Evolutionary conservation across 2,329 filamentous ascomycete genomes (phyloP).

Genomic region (Parascedosporium putredinis): DNA sequence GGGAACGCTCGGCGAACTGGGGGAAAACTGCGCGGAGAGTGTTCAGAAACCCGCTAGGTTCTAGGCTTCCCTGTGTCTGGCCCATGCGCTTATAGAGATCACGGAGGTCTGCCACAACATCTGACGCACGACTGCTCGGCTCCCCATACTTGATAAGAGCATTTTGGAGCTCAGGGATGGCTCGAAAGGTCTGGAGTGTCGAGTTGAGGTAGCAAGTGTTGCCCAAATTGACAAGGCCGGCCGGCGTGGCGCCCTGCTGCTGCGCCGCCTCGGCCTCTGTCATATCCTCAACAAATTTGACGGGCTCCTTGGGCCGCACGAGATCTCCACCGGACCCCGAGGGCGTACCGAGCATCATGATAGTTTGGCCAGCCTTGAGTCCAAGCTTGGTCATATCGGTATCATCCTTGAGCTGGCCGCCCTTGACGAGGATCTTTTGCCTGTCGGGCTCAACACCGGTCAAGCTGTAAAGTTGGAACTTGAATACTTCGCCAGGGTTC

Average conservation of each 20-base stretch:
- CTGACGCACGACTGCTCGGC: slow-evolving; percentile 36
- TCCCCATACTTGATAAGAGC: slow-evolving; percentile 53
- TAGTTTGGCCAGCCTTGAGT: slow-evolving; percentile 73
- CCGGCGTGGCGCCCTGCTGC: slow-evolving; percentile 73
- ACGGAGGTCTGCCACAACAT: slow-evolving; percentile 47
- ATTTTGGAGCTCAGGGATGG: slow-evolving; percentile 83
- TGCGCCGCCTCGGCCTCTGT: slow-evolving; percentile 83
- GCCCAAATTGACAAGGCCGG: slow-evolving; percentile 82
- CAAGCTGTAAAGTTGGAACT: slow-evolving; percentile 88
- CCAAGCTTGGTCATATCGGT: slow-evolving; percentile 73
- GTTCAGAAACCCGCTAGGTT: slow-evolving; percentile 72
- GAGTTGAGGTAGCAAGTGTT: slow-evolving; percentile 99
- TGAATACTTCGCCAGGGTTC: slow-evolving; percentile 84
- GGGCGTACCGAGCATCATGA: slow-evolving; percentile 96
- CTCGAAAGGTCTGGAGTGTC: slow-evolving; percentile 80
- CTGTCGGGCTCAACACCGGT: slow-evolving; percentile 93
- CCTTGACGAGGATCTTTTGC: slow-evolving; percentile 92
- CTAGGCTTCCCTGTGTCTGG: slow-evolving; percentile 77
- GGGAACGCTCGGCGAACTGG: slow-evolving; percentile 85
- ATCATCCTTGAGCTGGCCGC: slow-evolving; percentile 91
- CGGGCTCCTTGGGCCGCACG: slow-evolving; percentile 64
- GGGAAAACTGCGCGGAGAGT: slow-evolving; percentile 72
- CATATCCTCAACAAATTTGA: slow-evolving; percentile 96
- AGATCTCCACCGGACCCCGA: slow-evolving; percentile 51
- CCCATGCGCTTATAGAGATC: slow-evolving; percentile 84